Conservation (phyloP, 352 stramenopile species). For the Blastocystis sp. region DNA sequence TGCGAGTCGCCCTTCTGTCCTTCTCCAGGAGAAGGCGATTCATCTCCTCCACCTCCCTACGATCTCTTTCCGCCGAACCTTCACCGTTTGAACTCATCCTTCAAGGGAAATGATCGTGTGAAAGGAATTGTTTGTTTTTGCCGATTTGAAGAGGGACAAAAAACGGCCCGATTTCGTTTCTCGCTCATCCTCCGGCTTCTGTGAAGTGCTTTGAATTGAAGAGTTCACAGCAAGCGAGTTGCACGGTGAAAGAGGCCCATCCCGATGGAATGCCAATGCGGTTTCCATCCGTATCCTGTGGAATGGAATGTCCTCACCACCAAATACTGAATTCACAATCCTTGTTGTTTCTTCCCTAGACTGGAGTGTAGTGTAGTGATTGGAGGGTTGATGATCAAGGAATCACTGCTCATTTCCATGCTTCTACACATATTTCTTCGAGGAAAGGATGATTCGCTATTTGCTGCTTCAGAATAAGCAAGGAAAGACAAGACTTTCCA, state of each 20-base stretch:
- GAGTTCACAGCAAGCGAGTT: too few relatives aligned
- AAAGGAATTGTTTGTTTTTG: not conserved
- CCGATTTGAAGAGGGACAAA: not conserved
- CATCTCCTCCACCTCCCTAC: slow-evolving; percentile 79
- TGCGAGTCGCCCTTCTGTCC: slow-evolving; percentile 77
- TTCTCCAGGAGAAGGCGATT: slow-evolving; percentile 78
- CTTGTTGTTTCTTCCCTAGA: too few relatives aligned
- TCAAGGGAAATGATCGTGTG: not conserved
- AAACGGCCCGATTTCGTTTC: not conserved
- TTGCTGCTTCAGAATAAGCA: slow-evolving; percentile 97
- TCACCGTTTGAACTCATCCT: slow-evolving; percentile 70
- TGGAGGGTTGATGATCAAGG: slow-evolving; percentile 15
- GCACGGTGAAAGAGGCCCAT: too few relatives aligned
- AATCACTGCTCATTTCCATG: slow-evolving; percentile 17
- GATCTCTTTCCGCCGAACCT: slow-evolving; percentile 68
- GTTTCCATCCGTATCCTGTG: too few relatives aligned
- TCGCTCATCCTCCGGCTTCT: not conserved
- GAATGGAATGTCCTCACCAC: too few relatives aligned
- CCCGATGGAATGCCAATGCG: too few relatives aligned
- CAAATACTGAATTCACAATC: too few relatives aligned
- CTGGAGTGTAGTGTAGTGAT: not conserved
- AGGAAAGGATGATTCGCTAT: slow-evolving; percentile 84
- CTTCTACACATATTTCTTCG: not conserved
- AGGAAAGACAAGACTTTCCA: slow-evolving; percentile 96
- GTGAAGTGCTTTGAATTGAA: too few relatives aligned